Evolutionary conservation across 1,284 basidiomycete species (phyloP).

Genomic region (Rhodotorula sp.): DNA sequence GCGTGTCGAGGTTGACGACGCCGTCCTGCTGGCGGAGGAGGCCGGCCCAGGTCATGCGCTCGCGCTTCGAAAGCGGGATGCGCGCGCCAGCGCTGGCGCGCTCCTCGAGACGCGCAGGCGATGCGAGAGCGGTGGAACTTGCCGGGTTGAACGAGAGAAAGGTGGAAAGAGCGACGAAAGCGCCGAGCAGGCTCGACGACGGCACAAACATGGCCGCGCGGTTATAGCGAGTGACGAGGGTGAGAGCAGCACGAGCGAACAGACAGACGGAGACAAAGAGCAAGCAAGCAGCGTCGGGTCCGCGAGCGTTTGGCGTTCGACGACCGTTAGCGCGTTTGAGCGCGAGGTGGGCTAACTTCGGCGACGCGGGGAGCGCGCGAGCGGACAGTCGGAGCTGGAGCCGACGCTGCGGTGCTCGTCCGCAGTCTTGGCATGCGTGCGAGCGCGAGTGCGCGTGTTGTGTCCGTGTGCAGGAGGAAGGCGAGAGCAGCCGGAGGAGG

Average conservation of each 20-base stretch:
- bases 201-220: not conserved
- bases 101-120: not conserved
- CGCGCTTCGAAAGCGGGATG: constrained; percentile 1
- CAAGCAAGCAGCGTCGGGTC: not conserved
- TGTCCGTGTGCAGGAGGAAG: too few species aligned
- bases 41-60: not conserved
- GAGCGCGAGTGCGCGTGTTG: too few species aligned
- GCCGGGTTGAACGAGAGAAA: not conserved
- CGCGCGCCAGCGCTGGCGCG: not conserved
- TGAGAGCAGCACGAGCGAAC: not conserved
- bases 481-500: too few species aligned
- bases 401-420: too few species aligned
- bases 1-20: constrained; percentile 6
- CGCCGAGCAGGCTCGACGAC: not conserved
- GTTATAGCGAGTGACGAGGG: not conserved
- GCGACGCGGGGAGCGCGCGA: too few species aligned
- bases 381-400: too few species aligned
- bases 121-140: not conserved
- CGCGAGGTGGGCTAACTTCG: too few species aligned
- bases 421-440: too few species aligned
- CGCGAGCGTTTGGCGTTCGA: too few species aligned
- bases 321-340: too few species aligned
- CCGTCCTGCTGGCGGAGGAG: not conserved
- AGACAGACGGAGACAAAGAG: not conserved
- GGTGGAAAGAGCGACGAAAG: constrained; percentile 4